Evolutionary conservation across 768 basidiomycete genomes (phyloP), one percentile per base, ranked within the genome.

Genomic region (Suillus clintonianus): DNA sequence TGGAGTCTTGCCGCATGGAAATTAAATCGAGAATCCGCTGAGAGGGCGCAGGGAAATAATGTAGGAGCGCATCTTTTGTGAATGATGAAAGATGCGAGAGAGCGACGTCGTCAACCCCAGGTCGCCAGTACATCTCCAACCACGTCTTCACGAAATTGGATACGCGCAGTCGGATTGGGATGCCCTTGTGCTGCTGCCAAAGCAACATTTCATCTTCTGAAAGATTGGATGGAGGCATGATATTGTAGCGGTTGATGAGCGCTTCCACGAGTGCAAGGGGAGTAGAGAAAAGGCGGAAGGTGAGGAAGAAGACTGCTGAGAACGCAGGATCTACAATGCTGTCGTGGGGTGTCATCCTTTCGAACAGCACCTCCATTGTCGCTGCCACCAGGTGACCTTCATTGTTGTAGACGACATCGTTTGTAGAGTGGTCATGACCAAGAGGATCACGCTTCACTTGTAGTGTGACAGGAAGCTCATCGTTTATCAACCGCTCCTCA

Each of bases 321-420:
- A 98, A 96, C 0, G 89, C 86, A 19, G 91, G 82, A 71, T 98
- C 96, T 61, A 95, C 94, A 50, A 95, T 85, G 63, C 88, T 89
- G 71, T 95, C 94, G 72, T 97, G 94, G 5, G 96, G 95, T 22
- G 97, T 97, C 89, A 99, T 91, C 79, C 94, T 95, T 79, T 97
- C 95, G n/a, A 99, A 90, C 48, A 99, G 81, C 1, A 90, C 95
- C 19, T 84, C 83, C 65, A 99, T 81, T 5, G 94, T 95, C 2
- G 95, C 97, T 27, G 95, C 96, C 11, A 95, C 91, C 22, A 99
- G 87, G 66, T 88, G 86, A 3, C 95, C 96, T 14, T 99, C 95
- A 51, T 84, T 83, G 73, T 96, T 97, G 81, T 94, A 95, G 5
- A 90, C 87, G 56, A 97, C 91, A 71, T 99, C 96, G 41, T 90